phyloP scores from a whole-genome alignment of 495 filamentous ascomycete species.

The Penicillium coprophilum region DNA sequence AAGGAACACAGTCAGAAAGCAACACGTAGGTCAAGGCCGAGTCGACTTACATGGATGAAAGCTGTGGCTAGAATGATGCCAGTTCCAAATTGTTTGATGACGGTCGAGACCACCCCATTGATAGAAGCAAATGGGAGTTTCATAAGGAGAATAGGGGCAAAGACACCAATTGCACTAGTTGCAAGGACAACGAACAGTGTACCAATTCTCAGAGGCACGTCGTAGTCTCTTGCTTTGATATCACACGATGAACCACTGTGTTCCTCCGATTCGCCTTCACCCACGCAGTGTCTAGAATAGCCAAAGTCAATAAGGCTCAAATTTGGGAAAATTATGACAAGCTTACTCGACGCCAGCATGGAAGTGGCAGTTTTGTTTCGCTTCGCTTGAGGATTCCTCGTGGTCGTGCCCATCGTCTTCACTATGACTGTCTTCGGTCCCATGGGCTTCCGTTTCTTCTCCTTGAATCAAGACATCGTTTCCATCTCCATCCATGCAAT shows the following conservation, averaged over 20 bases:
- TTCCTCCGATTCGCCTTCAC: conserved; percentile 35
- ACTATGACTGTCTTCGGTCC: neutral
- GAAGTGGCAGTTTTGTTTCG: conserved; percentile 54
- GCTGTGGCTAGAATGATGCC: conserved; percentile 71
- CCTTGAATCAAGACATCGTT: conserved; percentile 44
- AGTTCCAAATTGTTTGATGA: conserved; percentile 70
- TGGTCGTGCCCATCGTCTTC: conserved; percentile 6
- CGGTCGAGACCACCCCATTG: conserved; percentile 45
- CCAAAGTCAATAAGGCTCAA: conserved; percentile 10
- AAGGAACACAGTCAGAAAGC: conserved; percentile 11
- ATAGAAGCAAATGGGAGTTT: conserved; percentile 33
- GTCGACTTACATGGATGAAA: conserved; percentile 59
- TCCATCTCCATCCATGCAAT: conserved; percentile 50
- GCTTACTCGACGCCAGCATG: conserved; percentile 65
- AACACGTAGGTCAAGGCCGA: neutral
- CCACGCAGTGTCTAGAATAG: conserved; percentile 47
- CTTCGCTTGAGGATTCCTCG: conserved; percentile 17
- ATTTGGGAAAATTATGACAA: neutral
- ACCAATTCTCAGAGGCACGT: conserved; percentile 58
- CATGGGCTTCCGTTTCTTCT: conserved; percentile 22
- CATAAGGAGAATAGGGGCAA: conserved; percentile 40
- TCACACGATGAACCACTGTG: conserved; percentile 37
- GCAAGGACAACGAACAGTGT: conserved; percentile 60
- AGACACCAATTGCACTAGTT: conserved; percentile 49
- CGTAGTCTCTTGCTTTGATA: conserved; percentile 52